Base-by-base conservation (phyloP, 176 grass and related monocot genomes). In the Elaeis guineensis region DNA sequence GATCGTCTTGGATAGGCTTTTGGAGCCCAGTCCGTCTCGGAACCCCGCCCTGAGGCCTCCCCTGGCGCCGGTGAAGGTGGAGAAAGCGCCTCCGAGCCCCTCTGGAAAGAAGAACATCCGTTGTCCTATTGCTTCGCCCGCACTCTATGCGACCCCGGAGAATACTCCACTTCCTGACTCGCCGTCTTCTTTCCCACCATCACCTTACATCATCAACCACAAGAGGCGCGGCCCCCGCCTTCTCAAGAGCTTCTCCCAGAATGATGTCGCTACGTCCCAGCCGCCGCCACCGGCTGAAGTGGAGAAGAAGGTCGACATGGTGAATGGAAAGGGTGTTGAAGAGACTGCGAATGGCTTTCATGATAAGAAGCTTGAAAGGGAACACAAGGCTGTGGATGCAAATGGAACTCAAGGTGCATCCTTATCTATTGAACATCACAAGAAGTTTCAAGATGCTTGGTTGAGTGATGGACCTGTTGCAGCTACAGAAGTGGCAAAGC, bases 181-280 rank as follows among this genome's bases (percentile, higher is more conserved):
- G 16, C 65, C 72, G 51, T 90, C 86, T 3, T 97, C 78, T 1
- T 97, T 85, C 55, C 79, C 83, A 0, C 83, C 79, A 44, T 97
- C 92, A 7, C 92, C 92, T 0, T 97, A 97, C 28, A 50, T 97
- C 21, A 68, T 97, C 81, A 97, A 89, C 70, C 84, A 97, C 55
- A 97, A 97, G 9, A 72, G 88, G 11, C 81, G 94, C 1, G 94
- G 94, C 1, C 73, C 85, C 50, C 69, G 73, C 7, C 79, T 93
- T 16, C 30, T 74, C 17, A 92, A 80, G 69, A 83, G 69, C 14
- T 21, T 82, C 23, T 67, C 53, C 26, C 61, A 72, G 32, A 74
- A 60, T 16, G 71, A 90, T 59, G 75, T 49, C 22, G 24, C 49
- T 16, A 55, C 52, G 7, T 54, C 29, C 49, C 74, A 61, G 32